Conservation (phyloP, 306 rosid species). For the Hippophae rhamnoides region DNA sequence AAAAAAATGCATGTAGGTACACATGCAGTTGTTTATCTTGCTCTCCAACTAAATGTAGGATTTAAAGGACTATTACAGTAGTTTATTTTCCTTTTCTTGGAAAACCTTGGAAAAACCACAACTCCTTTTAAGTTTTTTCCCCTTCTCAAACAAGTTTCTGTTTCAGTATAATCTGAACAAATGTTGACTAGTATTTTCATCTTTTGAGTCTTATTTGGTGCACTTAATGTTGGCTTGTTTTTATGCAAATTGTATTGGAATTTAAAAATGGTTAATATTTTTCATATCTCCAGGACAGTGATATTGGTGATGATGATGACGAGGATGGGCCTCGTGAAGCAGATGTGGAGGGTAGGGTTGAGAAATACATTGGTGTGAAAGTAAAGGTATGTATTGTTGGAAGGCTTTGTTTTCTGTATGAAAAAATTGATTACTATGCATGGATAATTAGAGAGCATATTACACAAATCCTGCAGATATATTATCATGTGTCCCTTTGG, state of each 20-base stretch:
- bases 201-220: background rate
- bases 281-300: conserved; percentile 61
- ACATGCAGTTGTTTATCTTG: no score
- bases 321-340: conserved; percentile 77
- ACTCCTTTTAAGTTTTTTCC: no score
- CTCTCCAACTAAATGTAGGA: no score
- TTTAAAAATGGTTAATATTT: conserved; percentile 16
- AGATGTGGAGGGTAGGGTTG: conserved; percentile 83
- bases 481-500: no score
- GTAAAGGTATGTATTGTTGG: conserved; percentile 60
- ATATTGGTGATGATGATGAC: conserved; percentile 75
- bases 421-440: background rate
- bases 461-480: no score
- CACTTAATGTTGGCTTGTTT: background rate
- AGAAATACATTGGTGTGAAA: conserved; percentile 95
- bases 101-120: no score
- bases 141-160: no score
- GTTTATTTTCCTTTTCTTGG: no score
- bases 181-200: background rate
- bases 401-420: background rate
- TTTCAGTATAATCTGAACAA: no score
- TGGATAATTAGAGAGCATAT: no score
- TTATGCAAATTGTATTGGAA: background rate
- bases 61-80: no score
- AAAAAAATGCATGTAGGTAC: no score